phyloP scores from a whole-genome alignment of 306 rosid genomes.

The Benincasa hispida region DNA sequence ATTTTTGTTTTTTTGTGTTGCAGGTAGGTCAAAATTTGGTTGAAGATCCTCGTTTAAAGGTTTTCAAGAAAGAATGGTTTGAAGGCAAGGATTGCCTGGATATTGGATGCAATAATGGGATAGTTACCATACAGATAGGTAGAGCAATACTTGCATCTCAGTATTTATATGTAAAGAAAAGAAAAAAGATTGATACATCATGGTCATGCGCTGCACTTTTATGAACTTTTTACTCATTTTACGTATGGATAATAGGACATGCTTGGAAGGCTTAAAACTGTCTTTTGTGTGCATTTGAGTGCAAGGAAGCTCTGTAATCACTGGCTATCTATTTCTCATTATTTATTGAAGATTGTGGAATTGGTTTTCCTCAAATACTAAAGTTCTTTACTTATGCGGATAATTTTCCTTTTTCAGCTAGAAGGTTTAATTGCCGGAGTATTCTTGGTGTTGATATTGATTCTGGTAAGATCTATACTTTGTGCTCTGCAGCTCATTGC shows the following conservation, averaged over 20 bases:
- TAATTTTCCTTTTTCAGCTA: constrained; percentile 31
- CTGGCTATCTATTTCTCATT: not conserved
- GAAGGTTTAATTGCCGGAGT: constrained; percentile 56
- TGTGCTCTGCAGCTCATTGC: not conserved
- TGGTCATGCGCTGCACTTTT: not conserved
- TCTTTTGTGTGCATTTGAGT: not conserved
- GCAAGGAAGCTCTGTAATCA: not conserved
- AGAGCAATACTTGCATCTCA: constrained; percentile 1
- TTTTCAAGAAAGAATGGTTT: constrained; percentile 73
- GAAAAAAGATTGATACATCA: not conserved
- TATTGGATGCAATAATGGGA: constrained; percentile 75
- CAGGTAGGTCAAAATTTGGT: constrained; percentile 53
- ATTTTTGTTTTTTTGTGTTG: constrained; percentile 12
- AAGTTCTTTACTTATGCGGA: not conserved
- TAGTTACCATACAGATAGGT: constrained; percentile 74
- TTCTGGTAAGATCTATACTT: constrained; percentile 43
- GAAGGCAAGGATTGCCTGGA: constrained; percentile 82
- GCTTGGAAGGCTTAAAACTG: not conserved
- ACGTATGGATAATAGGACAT: not conserved
- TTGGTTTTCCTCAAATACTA: not conserved
- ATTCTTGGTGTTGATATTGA: constrained; percentile 91
- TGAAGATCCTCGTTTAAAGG: constrained; percentile 74
- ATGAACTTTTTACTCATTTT: not conserved
- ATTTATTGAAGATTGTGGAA: not conserved
- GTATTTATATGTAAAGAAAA: not conserved